phyloP scores from a whole-genome alignment of 768 basidiomycete species.

The Mycena maculata region DNA sequence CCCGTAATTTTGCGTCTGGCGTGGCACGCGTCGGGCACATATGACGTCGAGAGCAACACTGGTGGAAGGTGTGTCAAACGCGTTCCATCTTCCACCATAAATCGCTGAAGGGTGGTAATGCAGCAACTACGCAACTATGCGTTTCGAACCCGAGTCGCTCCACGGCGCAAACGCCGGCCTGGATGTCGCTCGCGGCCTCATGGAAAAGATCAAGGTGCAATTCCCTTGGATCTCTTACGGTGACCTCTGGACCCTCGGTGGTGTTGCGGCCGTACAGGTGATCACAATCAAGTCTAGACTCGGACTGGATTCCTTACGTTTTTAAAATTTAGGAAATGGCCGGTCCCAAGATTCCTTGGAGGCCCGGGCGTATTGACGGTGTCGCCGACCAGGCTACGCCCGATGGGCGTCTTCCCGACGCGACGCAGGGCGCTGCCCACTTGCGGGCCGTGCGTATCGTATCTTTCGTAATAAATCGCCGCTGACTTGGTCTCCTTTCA shows the following conservation, averaged over 20 bases:
- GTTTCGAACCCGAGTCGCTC: slow-evolving; percentile 88
- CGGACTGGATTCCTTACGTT: not conserved
- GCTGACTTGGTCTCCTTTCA: slow-evolving; percentile 36
- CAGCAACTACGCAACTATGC: slow-evolving; percentile 99
- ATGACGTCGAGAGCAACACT: slow-evolving; percentile 80
- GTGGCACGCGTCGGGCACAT: slow-evolving; percentile 95
- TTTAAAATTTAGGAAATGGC: slow-evolving; percentile 80
- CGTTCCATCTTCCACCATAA: not conserved
- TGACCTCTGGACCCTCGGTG: slow-evolving; percentile 96
- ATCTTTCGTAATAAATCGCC: slow-evolving; percentile 15
- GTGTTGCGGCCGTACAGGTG: slow-evolving; percentile 88
- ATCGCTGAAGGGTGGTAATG: slow-evolving; percentile 9
- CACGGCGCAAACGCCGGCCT: slow-evolving; percentile 91
- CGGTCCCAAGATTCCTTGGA: slow-evolving; percentile 94
- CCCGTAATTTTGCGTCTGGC: slow-evolving; percentile 91
- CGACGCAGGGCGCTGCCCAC: slow-evolving; percentile 84
- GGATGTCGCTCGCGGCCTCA: slow-evolving; percentile 79
- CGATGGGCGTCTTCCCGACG: slow-evolving; percentile 93
- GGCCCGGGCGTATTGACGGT: slow-evolving; percentile 93
- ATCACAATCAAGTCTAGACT: slow-evolving; percentile 16
- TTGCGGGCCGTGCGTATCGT: slow-evolving; percentile 71
- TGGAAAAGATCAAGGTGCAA: slow-evolving; percentile 90
- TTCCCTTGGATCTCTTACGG: slow-evolving; percentile 96
- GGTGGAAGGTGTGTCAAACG: slow-evolving; percentile 81
- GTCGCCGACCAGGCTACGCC: slow-evolving; percentile 79